Conservation (phyloP, 257 asterid genomes). For the Plantago major region DNA sequence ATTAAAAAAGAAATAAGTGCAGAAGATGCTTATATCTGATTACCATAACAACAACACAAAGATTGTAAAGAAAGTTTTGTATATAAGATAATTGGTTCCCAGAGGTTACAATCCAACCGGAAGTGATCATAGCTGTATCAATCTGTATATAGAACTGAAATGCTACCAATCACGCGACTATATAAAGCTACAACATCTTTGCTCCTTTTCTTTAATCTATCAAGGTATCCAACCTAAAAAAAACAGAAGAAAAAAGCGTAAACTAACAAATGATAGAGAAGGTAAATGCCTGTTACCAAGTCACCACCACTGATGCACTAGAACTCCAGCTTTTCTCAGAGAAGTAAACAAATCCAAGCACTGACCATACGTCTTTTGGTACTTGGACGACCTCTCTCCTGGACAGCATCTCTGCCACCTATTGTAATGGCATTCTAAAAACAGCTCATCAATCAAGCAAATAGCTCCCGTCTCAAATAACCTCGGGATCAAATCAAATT, state of each 20-base stretch:
- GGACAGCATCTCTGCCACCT: constrained; percentile 99
- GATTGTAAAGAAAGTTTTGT: neutral
- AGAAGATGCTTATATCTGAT: neutral
- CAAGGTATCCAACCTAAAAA: too few species aligned
- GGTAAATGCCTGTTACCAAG: constrained; percentile 26
- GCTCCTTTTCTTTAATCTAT: constrained; percentile 14
- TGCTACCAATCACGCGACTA: neutral
- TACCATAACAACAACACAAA: neutral
- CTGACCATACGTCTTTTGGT: constrained; percentile 74
- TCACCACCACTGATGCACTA: constrained; percentile 98
- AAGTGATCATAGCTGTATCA: neutral
- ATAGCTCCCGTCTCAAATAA: constrained; percentile 80
- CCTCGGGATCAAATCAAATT: constrained; percentile 81
- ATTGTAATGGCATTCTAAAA: constrained; percentile 93
- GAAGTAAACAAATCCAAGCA: constrained; percentile 77
- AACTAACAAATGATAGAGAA: constrained; percentile 18
- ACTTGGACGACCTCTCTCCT: constrained; percentile 77
- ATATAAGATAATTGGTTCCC: neutral
- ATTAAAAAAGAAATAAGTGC: neutral
- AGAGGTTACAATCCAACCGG: neutral
- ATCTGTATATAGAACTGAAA: constrained; percentile 13
- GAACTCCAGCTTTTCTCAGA: constrained; percentile 79
- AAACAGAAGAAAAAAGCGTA: constrained; percentile 10
- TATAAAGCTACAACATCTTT: constrained; percentile 26
- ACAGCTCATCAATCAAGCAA: constrained; percentile 86